These are phyloP conservation scores for Antitrichia curtipendula DNA, from an alignment of 225 moss, liverwort and hornwort species.

Conservation along the genomic window DNA sequence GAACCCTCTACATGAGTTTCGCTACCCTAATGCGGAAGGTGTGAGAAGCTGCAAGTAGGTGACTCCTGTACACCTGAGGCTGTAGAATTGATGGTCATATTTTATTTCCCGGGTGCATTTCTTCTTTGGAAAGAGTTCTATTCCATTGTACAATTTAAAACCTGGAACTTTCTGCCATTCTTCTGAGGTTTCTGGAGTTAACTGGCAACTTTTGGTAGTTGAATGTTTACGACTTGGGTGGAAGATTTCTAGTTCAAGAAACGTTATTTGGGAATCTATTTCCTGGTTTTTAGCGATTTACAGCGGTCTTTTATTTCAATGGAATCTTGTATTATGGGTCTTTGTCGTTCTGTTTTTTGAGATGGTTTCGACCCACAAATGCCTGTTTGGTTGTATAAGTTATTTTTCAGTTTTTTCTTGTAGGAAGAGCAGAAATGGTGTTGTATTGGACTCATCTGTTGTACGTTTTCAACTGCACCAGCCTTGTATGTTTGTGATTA, in stretches of 20 bases:
- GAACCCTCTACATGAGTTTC: not conserved
- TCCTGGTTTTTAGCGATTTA: too few species aligned
- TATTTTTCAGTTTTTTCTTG: not conserved
- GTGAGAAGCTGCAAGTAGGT: not conserved
- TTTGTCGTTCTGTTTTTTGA: too few species aligned
- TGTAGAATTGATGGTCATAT: not conserved
- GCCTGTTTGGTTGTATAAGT: too few species aligned
- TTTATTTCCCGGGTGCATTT: not conserved
- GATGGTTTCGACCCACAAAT: not conserved
- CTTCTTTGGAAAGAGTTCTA: not conserved
- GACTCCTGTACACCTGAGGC: not conserved
- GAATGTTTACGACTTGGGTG: too few species aligned
- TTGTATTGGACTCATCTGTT: not conserved
- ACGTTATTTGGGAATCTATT: not conserved
- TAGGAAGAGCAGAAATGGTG: not conserved
- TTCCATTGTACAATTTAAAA: not conserved
- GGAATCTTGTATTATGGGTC: not conserved
- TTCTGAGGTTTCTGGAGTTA: not conserved
- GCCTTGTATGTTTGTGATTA: not conserved
- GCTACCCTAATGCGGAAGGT: not conserved
- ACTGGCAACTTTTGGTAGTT: not conserved
- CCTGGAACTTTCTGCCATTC: not conserved
- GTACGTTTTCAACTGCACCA: not conserved
- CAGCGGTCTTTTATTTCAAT: not conserved
- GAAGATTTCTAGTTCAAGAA: too few species aligned